Percentiles rank a stretch among this genome's conserved stretches.
phyloP scores from a whole-genome alignment of 306 rosid genomes.

The Dryas octopetala region DNA sequence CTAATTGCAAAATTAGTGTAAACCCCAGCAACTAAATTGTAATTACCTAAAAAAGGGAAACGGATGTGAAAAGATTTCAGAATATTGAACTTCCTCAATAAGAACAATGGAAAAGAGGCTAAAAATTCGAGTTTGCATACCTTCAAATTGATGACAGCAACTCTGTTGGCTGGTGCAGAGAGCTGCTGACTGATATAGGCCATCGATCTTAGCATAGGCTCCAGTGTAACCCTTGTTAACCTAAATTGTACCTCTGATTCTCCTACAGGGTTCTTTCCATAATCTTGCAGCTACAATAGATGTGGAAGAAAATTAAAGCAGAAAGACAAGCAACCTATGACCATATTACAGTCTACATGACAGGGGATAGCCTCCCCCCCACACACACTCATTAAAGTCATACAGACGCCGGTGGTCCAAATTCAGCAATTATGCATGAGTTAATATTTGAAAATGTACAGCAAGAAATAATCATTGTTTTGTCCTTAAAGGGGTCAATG shows the following conservation, averaged over 20 bases:
- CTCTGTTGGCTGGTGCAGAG: constrained; percentile 62
- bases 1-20: background rate
- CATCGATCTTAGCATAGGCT: constrained; percentile 83
- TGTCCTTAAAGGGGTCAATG: background rate
- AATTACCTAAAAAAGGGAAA: background rate
- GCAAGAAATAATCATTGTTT: background rate
- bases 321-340: constrained; percentile 27
- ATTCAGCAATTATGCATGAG: background rate
- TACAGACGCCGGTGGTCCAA: background rate
- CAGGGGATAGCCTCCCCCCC: background rate
- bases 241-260: constrained; percentile 73
- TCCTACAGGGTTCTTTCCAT: constrained; percentile 53
- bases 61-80: background rate
- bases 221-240: constrained; percentile 65
- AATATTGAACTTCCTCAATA: background rate
- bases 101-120: background rate
- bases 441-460: background rate
- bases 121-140: constrained; percentile 27
- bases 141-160: constrained; percentile 76
- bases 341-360: background rate
- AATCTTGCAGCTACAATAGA: constrained; percentile 65
- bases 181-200: constrained; percentile 70
- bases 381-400: background rate
- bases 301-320: constrained; percentile 24
- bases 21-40: background rate